A percentile compares a stretch with the other conserved stretches of the same genome.
Conservation (phyloP, 331 rosid species). For the Ulmus americana region DNA sequence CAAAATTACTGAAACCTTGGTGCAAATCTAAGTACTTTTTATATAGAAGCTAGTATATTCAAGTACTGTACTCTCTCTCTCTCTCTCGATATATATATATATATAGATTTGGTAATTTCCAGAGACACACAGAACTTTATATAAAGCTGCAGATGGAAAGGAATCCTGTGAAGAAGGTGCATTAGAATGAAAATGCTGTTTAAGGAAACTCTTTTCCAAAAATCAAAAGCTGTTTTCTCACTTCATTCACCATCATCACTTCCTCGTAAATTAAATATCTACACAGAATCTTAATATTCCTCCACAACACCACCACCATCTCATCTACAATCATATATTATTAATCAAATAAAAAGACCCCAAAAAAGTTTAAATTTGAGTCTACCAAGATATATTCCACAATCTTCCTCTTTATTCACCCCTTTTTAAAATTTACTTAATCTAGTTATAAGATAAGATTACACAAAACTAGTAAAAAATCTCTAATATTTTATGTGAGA, state of each 20-base stretch:
- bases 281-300: constrained; percentile 35
- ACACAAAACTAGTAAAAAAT: neutral
- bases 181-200: constrained; percentile 38
- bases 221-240: constrained; percentile 37
- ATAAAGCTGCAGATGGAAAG: constrained; percentile 25
- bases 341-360: neutral
- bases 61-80: no score
- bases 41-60: no score
- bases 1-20: no score
- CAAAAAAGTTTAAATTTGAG: constrained; percentile 20
- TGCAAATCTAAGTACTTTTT: no score
- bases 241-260: constrained; percentile 31
- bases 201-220: constrained; percentile 40
- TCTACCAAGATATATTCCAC: constrained; percentile 21
- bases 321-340: neutral
- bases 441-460: neutral
- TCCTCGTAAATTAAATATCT: constrained; percentile 41
- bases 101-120: neutral
- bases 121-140: constrained; percentile 8
- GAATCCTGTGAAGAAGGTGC: constrained; percentile 41
- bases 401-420: constrained; percentile 3
- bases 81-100: no score
- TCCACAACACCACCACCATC: constrained; percentile 24
- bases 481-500: constrained; percentile 1
- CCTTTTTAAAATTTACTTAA: neutral